Evolutionary conservation across 1,139 yeast genomes (phyloP).

Genomic region (Blastobotrys proliferans): DNA sequence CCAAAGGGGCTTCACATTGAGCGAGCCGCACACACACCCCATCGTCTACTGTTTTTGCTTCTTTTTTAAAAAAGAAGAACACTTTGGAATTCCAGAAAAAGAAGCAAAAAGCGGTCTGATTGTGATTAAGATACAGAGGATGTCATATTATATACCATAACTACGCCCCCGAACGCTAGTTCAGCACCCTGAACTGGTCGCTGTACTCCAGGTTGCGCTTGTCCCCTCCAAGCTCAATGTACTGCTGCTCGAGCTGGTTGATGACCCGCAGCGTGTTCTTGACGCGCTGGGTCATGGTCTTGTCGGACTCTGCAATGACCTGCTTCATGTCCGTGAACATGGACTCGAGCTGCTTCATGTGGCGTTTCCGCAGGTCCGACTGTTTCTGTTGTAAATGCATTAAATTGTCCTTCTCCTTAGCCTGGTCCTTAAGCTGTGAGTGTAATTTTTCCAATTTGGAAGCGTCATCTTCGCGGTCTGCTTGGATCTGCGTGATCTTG

Average conservation of each 20-base stretch:
- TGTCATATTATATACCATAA: too few relatives aligned
- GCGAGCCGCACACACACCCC: too few relatives aligned
- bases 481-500: constrained; percentile 16
- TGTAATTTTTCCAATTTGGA: constrained; percentile 18
- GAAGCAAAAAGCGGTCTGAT: too few relatives aligned
- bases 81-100: too few relatives aligned
- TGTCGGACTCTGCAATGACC: constrained; percentile 16
- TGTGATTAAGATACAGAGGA: too few relatives aligned
- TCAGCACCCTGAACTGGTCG: constrained; percentile 4
- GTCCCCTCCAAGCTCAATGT: constrained; percentile 14
- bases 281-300: constrained; percentile 11
- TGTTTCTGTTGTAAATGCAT: constrained; percentile 21
- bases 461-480: constrained; percentile 21
- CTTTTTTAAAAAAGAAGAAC: too few relatives aligned
- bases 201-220: constrained; percentile 1
- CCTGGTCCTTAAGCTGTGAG: constrained; percentile 18
- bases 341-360: constrained; percentile 20
- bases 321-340: constrained; percentile 22
- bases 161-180: too few relatives aligned
- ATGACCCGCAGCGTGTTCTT: constrained; percentile 15
- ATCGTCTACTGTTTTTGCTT: too few relatives aligned
- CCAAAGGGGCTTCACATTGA: too few relatives aligned
- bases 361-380: constrained; percentile 21
- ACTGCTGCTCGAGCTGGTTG: constrained; percentile 16
- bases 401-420: constrained; percentile 22